Evolutionary conservation across 139 green algal species (phyloP), one percentile per base, ranked within the genome.

Genomic region (Haematococcus lacustris): DNA sequence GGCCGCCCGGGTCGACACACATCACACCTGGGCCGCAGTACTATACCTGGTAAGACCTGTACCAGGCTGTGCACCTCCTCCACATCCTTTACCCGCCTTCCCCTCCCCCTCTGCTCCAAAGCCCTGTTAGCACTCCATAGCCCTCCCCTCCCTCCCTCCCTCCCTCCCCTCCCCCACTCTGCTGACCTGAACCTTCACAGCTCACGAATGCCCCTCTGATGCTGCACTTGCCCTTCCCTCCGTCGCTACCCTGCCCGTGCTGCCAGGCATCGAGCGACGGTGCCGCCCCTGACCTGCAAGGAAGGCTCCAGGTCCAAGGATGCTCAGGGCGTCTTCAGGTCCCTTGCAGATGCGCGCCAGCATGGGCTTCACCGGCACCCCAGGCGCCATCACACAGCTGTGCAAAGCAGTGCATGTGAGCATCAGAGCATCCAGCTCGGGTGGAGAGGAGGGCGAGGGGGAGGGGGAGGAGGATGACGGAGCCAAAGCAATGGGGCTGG

Each of bases 341-440:
- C 91, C 90, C 35, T 76, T 73, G 32, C 77, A 82, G 38, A 91
- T 86, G 38, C 84, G 86, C n/a, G 93, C 92, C 35, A 98, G 85
- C 93, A 97, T 97, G 6, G 93, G 93, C 81, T 97, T 95, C 32
- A 96, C 71, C 23, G 93, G 93, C 69, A 96, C 81, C 2, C 90
- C 90, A 33, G 83, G 84, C 3, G 75, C 83, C n/a, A 92, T 60
- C 23, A 61, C 68, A 40, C 78, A 87, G 35, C 73, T 79, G 73
- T 1, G 28, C 43, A 65, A 28, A 68, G 30, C 69, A 70, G n/a
- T 43, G 13, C 35, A 40, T 63, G 21, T 50, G 65, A 63, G 43
- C 17, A 53, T 53, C 17, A 53, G 43, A 17, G 9, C 43, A 53
- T 70, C 60, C 7, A 43, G 64, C n/a, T 37, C 64, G 43, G 43